Evolutionary conservation across 768 basidiomycete genomes (phyloP).

Genomic region (Tephrocybe sp.): DNA sequence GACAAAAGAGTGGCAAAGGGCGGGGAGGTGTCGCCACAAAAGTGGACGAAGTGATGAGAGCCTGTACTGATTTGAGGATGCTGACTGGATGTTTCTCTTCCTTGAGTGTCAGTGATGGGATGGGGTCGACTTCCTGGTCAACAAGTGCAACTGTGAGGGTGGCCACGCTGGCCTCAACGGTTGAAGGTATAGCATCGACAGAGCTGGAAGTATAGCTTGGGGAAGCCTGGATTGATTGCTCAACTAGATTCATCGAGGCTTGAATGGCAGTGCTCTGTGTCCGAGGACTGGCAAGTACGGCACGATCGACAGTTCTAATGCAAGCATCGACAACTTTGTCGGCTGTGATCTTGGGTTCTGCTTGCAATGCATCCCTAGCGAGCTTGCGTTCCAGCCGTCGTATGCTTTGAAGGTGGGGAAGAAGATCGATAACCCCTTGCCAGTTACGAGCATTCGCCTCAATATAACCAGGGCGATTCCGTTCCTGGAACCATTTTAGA

Average conservation of each 20-base stretch:
- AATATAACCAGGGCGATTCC: slow-evolving; percentile 66
- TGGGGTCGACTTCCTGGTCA: slow-evolving; percentile 53
- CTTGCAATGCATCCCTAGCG: slow-evolving; percentile 17
- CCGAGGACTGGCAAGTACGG: slow-evolving; percentile 30
- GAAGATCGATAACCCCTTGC: slow-evolving; percentile 64
- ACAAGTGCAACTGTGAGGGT: slow-evolving; percentile 19
- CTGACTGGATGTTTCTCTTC: slow-evolving; percentile 33
- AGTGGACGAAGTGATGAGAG: slow-evolving; percentile 21
- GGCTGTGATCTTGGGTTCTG: slow-evolving; percentile 26
- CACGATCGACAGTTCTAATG: slow-evolving; percentile 27
- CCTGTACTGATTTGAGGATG: slow-evolving; percentile 32
- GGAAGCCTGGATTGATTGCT: slow-evolving; percentile 32
- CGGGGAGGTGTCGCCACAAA: slow-evolving; percentile 6
- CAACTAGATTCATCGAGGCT: slow-evolving; percentile 31
- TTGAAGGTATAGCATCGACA: slow-evolving; percentile 25
- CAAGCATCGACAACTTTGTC: slow-evolving; percentile 51
- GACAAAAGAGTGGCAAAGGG: slow-evolving; percentile 26
- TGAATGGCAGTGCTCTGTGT: slow-evolving; percentile 33
- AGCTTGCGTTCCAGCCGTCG: slow-evolving; percentile 60
- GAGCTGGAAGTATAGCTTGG: slow-evolving; percentile 27
- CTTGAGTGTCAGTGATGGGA: slow-evolving; percentile 41
- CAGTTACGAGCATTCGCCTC: slow-evolving; percentile 67
- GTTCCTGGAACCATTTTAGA: slow-evolving; percentile 77
- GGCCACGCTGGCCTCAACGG: slow-evolving; percentile 21
- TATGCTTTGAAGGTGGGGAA: slow-evolving; percentile 71